Evolutionary conservation across 345 rosid species (phyloP).

Genomic region (Toxicodendron radicans): DNA sequence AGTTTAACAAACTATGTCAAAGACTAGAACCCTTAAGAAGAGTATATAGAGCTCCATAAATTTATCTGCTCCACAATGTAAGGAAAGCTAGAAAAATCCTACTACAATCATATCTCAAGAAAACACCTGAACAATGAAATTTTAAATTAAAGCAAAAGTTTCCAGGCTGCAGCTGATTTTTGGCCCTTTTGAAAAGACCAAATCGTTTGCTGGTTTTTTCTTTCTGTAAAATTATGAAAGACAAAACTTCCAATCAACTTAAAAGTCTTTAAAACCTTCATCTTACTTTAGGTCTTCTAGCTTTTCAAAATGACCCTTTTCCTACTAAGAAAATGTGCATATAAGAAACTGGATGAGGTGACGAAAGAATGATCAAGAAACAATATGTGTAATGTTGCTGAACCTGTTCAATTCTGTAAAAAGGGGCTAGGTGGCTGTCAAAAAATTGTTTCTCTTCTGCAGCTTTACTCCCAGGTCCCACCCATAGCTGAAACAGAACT

Average conservation of each 20-base stretch:
- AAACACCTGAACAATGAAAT: neutral
- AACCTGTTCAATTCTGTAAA: constrained; percentile 98
- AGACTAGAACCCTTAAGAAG: neutral
- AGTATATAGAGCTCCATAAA: neutral
- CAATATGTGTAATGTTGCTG: constrained; percentile 4
- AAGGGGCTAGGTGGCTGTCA: constrained; percentile 88
- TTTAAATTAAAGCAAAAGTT: neutral
- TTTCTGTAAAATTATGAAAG: neutral
- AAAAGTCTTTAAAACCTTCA: neutral
- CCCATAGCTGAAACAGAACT: constrained; percentile 82
- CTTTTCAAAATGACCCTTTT: neutral
- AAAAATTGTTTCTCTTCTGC: constrained; percentile 88
- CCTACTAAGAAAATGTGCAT: neutral
- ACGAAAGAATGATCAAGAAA: neutral
- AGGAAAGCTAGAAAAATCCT: neutral
- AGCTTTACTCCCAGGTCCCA: constrained; percentile 92
- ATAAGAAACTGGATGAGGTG: constrained; percentile 8
- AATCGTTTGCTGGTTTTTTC: neutral
- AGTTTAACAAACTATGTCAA: neutral
- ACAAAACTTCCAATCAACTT: neutral
- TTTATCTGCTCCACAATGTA: neutral
- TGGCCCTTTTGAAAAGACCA: too few species aligned
- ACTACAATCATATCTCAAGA: neutral
- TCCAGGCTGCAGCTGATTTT: neutral
- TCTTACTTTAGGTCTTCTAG: neutral